Evolutionary conservation across 2,329 filamentous ascomycete genomes (phyloP).

Genomic region (Karstenula rhodostoma): DNA sequence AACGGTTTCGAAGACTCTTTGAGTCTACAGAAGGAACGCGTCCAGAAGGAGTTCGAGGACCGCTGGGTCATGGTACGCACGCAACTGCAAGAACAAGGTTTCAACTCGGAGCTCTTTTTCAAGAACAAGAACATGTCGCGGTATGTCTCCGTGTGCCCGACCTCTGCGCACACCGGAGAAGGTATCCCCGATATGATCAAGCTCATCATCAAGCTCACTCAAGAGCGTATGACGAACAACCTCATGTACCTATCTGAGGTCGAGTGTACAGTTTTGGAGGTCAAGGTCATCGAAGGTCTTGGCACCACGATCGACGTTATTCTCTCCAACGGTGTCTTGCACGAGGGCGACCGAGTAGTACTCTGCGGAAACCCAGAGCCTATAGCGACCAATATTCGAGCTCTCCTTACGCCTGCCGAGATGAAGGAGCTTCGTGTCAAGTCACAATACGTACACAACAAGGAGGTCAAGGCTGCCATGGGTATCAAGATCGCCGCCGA

Average conservation of each 20-base stretch:
- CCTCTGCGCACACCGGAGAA: conserved; percentile 97
- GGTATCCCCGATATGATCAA: conserved; percentile 99
- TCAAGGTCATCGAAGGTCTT: conserved; percentile 98
- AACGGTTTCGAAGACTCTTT: conserved; percentile 97
- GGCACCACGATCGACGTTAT: conserved; percentile 99
- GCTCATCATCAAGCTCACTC: conserved; percentile 88
- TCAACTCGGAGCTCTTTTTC: conserved; percentile 96
- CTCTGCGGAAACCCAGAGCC: conserved; percentile 96
- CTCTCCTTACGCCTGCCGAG: conserved; percentile 88
- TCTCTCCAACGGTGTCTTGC: conserved; percentile 91
- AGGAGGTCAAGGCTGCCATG: conserved; percentile 96
- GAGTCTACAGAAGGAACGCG: conserved; percentile 86
- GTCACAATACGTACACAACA: conserved; percentile 97
- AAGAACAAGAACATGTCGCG: conserved; percentile 98
- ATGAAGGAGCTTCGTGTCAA: conserved; percentile 95
- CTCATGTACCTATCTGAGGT: conserved; percentile 99
- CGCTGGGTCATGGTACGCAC: conserved; percentile 90
- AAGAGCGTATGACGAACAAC: conserved; percentile 95
- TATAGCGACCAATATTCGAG: conserved; percentile 94
- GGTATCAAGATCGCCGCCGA: conserved; percentile 99
- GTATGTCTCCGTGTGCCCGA: conserved; percentile 94
- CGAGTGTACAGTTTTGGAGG: conserved; percentile 96
- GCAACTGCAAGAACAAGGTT: conserved; percentile 93
- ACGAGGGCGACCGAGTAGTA: conserved; percentile 93
- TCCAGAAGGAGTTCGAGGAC: conserved; percentile 93